Base-by-base conservation (phyloP, 1,284 basidiomycete genomes). In the Pulveroboletus sp. region DNA sequence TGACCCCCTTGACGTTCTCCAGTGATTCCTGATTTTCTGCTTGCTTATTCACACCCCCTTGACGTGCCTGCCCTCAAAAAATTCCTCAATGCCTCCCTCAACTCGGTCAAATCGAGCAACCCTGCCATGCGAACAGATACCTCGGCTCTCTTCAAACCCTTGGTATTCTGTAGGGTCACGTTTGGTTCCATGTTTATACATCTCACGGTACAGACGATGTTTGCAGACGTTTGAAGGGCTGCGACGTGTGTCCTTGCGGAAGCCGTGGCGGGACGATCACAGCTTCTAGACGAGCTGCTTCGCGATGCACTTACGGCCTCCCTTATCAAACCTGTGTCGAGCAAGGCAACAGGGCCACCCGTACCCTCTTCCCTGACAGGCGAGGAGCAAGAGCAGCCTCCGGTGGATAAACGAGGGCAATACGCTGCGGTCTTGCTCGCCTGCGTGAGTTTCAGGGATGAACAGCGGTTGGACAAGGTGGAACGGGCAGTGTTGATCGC, bases 31-130 rank as follows among this genome's bases (percentile, higher is more conserved):
- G 71, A 80, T 21, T 86, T 90, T 68, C 75, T 89, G 57, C 58
- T 69, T 7, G 76, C 81, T 3, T 91, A 87, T 63, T 57, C 77
- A 1, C 78, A 82, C 47, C 68, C 81, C 2, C 69, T 93, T 12
- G 77, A 81, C 21, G 62, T 73, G 16, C 75, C 82, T 24, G 67
- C 79, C 9, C 85, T 91, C 68, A 78, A 80, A 49, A 83, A 84
- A 56, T 69, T 95, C 6, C 74, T 93, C 13, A 77, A 82, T 0
- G 80, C 87, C 43, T 75, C 82, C 32, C 75, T 94, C 53, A 88
- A 82, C 60, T 81, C 82, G 50, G 77, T 91, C 21, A 95, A 94
- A 72, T 95, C 93, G 1, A 82, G 80, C 56, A 94, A 92, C 59
- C 63, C 82, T 0, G 63, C 76, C 26, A 86, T 87, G 3, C 84